Evolutionary conservation across 2,329 filamentous ascomycete species (phyloP), one percentile per base, ranked within the genome.

Genomic region (Colletotrichum sp.): DNA sequence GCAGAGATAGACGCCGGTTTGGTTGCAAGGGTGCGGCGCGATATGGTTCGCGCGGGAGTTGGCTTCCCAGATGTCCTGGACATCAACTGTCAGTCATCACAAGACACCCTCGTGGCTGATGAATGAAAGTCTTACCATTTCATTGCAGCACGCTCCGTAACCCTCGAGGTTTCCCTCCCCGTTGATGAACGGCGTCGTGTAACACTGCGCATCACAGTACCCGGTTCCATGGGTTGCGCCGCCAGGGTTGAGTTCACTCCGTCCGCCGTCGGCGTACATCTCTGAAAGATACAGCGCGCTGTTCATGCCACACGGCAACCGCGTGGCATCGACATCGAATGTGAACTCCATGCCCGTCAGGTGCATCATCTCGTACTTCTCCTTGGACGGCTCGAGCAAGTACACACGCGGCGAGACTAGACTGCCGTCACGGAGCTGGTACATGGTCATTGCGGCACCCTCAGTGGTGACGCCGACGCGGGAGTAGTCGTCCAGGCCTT

Each of bases 241-340:
- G 30, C 88, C 91, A 71, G 87, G 87, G 83, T 91, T 92, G 69
- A 83, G 86, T 0, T 86, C 80, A 80, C 88, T 90, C 79, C 87
- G 77, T 36, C 92, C 93, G 78, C 93, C 93, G 79, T 93, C 90
- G 8, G 87, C 84, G 13, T 90, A 87, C 86, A 88, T 88, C 81
- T 87, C 85, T 24, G 84, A 85, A 16, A 94, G 89, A 84, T 94
- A 93, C 36, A 94, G 82, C 21, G 92, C 92, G 75, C 92, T 92
- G 82, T 94, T 94, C 81, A 94, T 86, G 73, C 93, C 93, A 78
- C 93, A 94, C 16, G 91, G 90, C 36, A 94, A 86, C 78, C 90
- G 88, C 30, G 91, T 92, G 59, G 92, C 88, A 79, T 94, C 92
- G 6, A 93, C 92, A 63, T 93, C 92, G 72, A 94, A 93, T 16